These are phyloP conservation scores for Nicotiana attenuata DNA, from an alignment of 257 asterid species.

Conservation along the genomic window DNA sequence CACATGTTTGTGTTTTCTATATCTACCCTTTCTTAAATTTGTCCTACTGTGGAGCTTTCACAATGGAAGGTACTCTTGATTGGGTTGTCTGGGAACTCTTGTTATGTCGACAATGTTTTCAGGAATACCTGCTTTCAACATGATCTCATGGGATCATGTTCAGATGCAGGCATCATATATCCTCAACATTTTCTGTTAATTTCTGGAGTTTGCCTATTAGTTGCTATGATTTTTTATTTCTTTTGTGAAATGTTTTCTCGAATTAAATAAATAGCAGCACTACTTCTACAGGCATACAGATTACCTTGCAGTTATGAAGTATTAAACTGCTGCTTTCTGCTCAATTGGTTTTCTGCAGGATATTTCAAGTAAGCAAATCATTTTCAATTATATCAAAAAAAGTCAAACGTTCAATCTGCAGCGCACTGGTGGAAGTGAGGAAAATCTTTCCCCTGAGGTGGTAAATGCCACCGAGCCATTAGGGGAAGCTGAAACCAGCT, in stretches of 20 bases:
- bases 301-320: not conserved
- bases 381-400: conserved; percentile 28
- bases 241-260: not conserved
- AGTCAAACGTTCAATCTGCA: conserved; percentile 34
- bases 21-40: not conserved
- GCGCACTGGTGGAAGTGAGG: conserved; percentile 32
- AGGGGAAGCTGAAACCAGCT: conserved; percentile 38
- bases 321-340: not conserved
- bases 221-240: not conserved
- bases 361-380: conserved; percentile 15
- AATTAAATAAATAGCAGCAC: not conserved
- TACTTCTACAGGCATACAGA: not conserved
- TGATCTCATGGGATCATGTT: not conserved
- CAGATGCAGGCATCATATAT: not conserved
- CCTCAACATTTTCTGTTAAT: conserved; percentile 1
- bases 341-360: conserved; percentile 31
- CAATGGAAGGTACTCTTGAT: not conserved
- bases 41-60: not conserved
- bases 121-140: not conserved
- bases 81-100: not conserved
- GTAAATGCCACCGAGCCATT: conserved; percentile 36
- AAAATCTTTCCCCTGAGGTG: conserved; percentile 57
- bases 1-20: not conserved
- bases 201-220: not conserved
- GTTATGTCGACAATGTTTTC: not conserved